Percentiles rank a stretch among this genome's conserved stretches.
Conservation (phyloP, 2,329 filamentous ascomycete species). For the Keithomyces neogunnii region DNA sequence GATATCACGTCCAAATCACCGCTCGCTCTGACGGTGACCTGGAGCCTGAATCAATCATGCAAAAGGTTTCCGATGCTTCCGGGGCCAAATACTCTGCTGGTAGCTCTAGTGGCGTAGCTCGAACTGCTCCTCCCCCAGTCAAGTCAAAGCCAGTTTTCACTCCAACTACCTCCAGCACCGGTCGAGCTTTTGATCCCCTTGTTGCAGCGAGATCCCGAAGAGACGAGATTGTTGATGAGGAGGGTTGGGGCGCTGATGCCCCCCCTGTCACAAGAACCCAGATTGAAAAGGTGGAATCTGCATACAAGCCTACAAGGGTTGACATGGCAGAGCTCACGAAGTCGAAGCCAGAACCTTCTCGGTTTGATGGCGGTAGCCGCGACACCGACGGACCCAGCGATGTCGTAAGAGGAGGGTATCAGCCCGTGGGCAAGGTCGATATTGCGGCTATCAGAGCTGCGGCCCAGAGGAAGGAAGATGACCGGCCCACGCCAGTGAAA, state of each 20-base stretch:
- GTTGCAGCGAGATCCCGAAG: slow-evolving; percentile 54
- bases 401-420: slow-evolving; percentile 78
- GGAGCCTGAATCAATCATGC: slow-evolving; percentile 76
- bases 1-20: slow-evolving; percentile 96
- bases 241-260: slow-evolving; percentile 93
- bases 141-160: slow-evolving; percentile 90
- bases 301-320: slow-evolving; percentile 93
- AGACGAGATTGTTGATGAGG: slow-evolving; percentile 58
- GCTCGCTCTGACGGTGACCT: slow-evolving; percentile 87
- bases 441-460: slow-evolving; percentile 81
- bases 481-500: slow-evolving; percentile 78
- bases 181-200: slow-evolving; percentile 55
- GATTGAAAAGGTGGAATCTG: slow-evolving; percentile 83
- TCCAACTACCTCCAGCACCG: slow-evolving; percentile 51
- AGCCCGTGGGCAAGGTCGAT: slow-evolving; percentile 95
- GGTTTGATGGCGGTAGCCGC: slow-evolving; percentile 40
- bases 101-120: slow-evolving; percentile 43
- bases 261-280: slow-evolving; percentile 81
- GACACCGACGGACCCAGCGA: slow-evolving; percentile 42
- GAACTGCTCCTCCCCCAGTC: slow-evolving; percentile 56
- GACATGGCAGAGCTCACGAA: slow-evolving; percentile 80
- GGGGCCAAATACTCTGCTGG: slow-evolving; percentile 86
- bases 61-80: slow-evolving; percentile 90
- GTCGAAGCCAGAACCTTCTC: slow-evolving; percentile 60
- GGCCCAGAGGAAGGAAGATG: slow-evolving; percentile 61